phyloP scores from a whole-genome alignment of 441 rosid species.

The Adansonia rubrostipa region DNA sequence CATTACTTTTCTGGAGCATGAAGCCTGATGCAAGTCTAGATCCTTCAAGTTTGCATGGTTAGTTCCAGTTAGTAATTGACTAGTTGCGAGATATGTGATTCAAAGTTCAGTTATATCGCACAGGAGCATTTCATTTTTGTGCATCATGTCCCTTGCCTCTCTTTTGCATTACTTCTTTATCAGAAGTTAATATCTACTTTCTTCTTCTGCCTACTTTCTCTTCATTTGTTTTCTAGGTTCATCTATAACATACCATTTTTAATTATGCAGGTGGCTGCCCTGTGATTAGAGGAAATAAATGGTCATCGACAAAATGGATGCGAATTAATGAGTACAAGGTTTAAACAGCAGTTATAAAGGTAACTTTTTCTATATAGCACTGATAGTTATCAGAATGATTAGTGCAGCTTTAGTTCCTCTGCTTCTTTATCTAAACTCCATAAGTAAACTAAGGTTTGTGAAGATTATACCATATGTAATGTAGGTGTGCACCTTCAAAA shows the following conservation, averaged over 20 bases:
- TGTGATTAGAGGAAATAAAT: conserved; percentile 84
- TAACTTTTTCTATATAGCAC: conserved; percentile 24
- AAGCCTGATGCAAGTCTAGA: conserved; percentile 70
- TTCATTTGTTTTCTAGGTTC: conserved; percentile 14
- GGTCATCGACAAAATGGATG: conserved; percentile 96
- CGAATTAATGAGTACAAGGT: conserved; percentile 69
- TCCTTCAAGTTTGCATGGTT: conserved; percentile 73
- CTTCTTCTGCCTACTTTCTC: background rate
- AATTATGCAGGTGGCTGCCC: conserved; percentile 78
- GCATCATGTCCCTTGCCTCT: background rate
- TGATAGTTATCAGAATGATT: background rate
- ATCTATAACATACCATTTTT: conserved; percentile 14
- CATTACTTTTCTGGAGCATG: conserved; percentile 81
- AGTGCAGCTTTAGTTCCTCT: background rate
- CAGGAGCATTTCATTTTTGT: background rate
- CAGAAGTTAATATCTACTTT: background rate
- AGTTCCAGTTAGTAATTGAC: conserved; percentile 30
- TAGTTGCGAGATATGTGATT: conserved; percentile 4
- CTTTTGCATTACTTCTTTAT: background rate
- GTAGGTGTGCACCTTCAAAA: conserved; percentile 13
- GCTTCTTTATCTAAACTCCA: conserved; percentile 1
- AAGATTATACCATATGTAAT: background rate
- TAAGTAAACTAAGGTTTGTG: background rate
- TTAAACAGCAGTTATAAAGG: conserved; percentile 47
- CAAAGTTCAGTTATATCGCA: background rate